Evolutionary conservation across 768 basidiomycete genomes (phyloP).

Genomic region (Chalciporus sphaerocephalus): DNA sequence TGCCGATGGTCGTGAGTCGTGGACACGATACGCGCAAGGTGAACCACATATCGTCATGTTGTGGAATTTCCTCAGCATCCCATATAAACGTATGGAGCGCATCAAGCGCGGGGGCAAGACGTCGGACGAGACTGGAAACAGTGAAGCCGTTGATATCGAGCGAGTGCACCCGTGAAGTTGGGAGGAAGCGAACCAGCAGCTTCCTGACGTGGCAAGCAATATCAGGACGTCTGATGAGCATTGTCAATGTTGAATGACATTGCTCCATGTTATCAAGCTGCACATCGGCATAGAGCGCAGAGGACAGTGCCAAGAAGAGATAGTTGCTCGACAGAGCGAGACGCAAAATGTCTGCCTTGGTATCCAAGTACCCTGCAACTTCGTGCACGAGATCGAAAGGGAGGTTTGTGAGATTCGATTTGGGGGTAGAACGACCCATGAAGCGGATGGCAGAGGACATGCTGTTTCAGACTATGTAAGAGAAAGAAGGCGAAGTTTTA

Average conservation of each 20-base stretch:
- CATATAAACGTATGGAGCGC: slow-evolving; percentile 64
- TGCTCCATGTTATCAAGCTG: slow-evolving; percentile 52
- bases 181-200: slow-evolving; percentile 42
- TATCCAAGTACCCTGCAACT: slow-evolving; percentile 51
- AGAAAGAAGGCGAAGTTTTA: not conserved
- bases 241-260: slow-evolving; percentile 57
- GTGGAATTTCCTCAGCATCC: slow-evolving; percentile 63
- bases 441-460: not conserved
- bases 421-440: not conserved
- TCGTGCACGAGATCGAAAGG: slow-evolving; percentile 68
- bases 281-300: slow-evolving; percentile 58
- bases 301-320: slow-evolving; percentile 48
- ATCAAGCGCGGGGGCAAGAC: slow-evolving; percentile 53
- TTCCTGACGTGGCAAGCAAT: slow-evolving; percentile 67
- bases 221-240: slow-evolving; percentile 52
- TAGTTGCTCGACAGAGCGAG: slow-evolving; percentile 55
- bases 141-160: slow-evolving; percentile 21
- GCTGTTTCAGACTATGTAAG: not conserved
- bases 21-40: slow-evolving; percentile 70
- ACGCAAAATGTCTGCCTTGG: slow-evolving; percentile 51
- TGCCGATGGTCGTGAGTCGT: slow-evolving; percentile 56
- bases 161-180: slow-evolving; percentile 27
- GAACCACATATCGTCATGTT: slow-evolving; percentile 76
- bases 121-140: slow-evolving; percentile 50
- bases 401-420: slow-evolving; percentile 20